phyloP scores from a whole-genome alignment of 176 grass and related monocot species.

The Coix lacrymajobi region DNA sequence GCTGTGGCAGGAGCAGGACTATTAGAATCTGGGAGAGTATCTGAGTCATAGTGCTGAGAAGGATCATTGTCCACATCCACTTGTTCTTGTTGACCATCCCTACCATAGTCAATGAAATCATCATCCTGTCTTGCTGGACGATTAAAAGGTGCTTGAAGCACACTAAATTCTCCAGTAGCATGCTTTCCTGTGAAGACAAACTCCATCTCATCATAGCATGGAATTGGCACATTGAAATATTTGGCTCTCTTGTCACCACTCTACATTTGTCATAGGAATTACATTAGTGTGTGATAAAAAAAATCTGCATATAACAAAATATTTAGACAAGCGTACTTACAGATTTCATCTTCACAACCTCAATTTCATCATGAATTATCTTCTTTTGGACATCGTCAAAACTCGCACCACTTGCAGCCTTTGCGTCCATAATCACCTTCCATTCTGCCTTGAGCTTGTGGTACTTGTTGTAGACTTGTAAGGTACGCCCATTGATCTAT shows the following conservation, averaged over 20 bases:
- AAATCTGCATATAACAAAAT: background rate
- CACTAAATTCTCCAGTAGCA: background rate
- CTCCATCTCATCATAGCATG: background rate
- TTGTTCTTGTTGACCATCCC: background rate
- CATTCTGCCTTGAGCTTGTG: background rate
- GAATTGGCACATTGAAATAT: background rate
- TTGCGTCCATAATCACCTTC: background rate
- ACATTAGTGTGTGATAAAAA: background rate
- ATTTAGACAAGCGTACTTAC: background rate
- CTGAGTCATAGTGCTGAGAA: background rate
- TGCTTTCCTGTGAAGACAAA: background rate
- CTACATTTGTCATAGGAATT: background rate
- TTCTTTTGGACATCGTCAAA: background rate
- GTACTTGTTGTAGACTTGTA: background rate
- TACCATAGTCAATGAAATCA: background rate
- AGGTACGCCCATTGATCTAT: too few species aligned
- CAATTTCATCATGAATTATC: background rate
- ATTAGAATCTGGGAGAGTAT: background rate
- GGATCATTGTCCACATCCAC: background rate
- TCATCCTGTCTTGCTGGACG: background rate
- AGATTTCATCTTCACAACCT: constrained; percentile 7
- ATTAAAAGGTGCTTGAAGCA: background rate
- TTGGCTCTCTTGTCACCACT: background rate
- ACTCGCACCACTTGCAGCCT: background rate
- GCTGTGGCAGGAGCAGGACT: background rate